Evolutionary conservation across 768 basidiomycete species (phyloP).

Genomic region (Plicaturopsis crispa): DNA sequence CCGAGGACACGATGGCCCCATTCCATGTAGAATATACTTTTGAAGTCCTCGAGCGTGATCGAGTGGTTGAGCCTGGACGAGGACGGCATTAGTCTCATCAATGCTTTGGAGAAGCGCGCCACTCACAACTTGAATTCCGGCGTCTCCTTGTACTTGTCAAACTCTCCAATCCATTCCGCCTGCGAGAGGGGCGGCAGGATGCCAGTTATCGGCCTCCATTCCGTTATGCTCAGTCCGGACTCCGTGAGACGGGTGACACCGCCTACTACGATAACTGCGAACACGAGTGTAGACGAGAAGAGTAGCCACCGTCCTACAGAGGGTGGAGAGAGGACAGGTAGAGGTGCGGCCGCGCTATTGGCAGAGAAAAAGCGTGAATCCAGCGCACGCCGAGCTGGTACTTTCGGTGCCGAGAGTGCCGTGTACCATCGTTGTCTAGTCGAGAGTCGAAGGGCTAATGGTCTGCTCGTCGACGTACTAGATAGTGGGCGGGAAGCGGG

Average conservation of each 20-base stretch:
- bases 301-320: conserved; percentile 82
- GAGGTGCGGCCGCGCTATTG: conserved; percentile 19
- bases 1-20: conserved; percentile 95
- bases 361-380: conserved; percentile 33
- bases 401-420: too few species aligned
- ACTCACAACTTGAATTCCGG: conserved; percentile 94
- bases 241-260: conserved; percentile 96
- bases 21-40: conserved; percentile 97
- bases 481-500: too few species aligned
- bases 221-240: conserved; percentile 95
- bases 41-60: conserved; percentile 86
- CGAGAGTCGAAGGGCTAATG: too few species aligned
- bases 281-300: conserved; percentile 75
- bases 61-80: conserved; percentile 73
- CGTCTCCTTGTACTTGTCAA: conserved; percentile 88
- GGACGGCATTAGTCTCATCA: conserved; percentile 4
- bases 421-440: too few species aligned
- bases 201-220: conserved; percentile 93
- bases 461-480: too few species aligned
- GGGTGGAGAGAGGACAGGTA: conserved; percentile 58
- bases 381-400: conserved; percentile 17
- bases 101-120: background rate
- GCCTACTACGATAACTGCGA: conserved; percentile 91
- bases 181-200: conserved; percentile 73
- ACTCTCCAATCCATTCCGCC: conserved; percentile 80